phyloP scores from a whole-genome alignment of 306 rosid species.

The Glycyrrhiza uralensis region DNA sequence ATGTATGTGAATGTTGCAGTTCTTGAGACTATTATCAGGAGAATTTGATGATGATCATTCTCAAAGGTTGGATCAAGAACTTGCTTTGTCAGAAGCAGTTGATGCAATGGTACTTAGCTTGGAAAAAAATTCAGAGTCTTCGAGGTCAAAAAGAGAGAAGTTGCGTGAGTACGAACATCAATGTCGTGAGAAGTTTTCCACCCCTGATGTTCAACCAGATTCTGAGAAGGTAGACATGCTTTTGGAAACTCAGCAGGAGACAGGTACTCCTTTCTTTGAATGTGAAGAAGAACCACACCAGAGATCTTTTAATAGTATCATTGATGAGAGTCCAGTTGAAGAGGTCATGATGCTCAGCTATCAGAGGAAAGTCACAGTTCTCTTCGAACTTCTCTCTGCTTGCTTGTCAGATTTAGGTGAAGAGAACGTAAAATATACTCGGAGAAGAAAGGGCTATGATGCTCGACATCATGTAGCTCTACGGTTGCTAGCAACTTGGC shows the following conservation, averaged over 20 bases:
- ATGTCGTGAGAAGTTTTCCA: constrained; percentile 64
- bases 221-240: constrained; percentile 42
- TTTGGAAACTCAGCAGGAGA: constrained; percentile 35
- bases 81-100: constrained; percentile 72
- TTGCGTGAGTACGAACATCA: constrained; percentile 62
- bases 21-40: constrained; percentile 73
- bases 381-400: constrained; percentile 78
- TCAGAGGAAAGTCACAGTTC: constrained; percentile 77
- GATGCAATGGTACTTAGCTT: constrained; percentile 57
- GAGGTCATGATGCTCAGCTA: constrained; percentile 61
- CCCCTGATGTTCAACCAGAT: constrained; percentile 45
- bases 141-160: constrained; percentile 49
- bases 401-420: constrained; percentile 69
- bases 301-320: constrained; percentile 24
- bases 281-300: constrained; percentile 31
- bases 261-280: constrained; percentile 32
- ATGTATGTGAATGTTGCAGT: constrained; percentile 45
- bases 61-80: constrained; percentile 59
- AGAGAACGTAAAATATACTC: constrained; percentile 43
- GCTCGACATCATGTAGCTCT: constrained; percentile 85
- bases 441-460: constrained; percentile 75
- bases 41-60: constrained; percentile 48
- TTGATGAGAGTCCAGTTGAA: constrained; percentile 50
- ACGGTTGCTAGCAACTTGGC: constrained; percentile 83
- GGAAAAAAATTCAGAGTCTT: constrained; percentile 43